Evolutionary conservation across 2,329 filamentous ascomycete genomes (phyloP).

Genomic region (Apiospora pterosperma): DNA sequence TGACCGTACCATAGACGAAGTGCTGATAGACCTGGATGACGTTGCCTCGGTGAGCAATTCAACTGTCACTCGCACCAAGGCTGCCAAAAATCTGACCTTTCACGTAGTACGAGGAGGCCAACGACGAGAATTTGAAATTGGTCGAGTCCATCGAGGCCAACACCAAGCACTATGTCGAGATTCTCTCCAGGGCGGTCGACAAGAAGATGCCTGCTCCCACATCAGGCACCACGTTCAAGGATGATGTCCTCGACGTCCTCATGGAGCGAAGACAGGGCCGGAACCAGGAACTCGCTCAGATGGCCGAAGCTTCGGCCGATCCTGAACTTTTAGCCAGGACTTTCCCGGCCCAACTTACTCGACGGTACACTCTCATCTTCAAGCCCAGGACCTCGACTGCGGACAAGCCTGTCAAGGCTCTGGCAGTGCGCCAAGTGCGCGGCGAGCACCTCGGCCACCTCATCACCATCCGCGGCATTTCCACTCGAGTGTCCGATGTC

Average conservation of each 20-base stretch:
- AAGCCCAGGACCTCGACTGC: slow-evolving; percentile 78
- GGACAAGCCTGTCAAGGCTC: slow-evolving; percentile 58
- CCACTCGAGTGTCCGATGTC: slow-evolving; percentile 93
- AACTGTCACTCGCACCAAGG: slow-evolving; percentile 11
- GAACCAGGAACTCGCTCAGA: slow-evolving; percentile 71
- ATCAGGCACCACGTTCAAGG: slow-evolving; percentile 86
- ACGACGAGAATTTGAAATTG: slow-evolving; percentile 67
- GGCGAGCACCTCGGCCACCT: slow-evolving; percentile 90
- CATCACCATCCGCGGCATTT: slow-evolving; percentile 91
- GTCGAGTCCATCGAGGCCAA: slow-evolving; percentile 86
- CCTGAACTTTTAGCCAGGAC: slow-evolving; percentile 66
- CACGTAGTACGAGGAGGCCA: slow-evolving; percentile 68
- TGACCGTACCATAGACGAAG: slow-evolving; percentile 71
- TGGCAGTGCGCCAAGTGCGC: slow-evolving; percentile 90
- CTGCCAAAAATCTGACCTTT: neutral
- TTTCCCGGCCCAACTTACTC: slow-evolving; percentile 88
- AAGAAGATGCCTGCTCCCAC: slow-evolving; percentile 77
- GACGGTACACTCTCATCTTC: slow-evolving; percentile 93
- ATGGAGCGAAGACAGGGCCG: slow-evolving; percentile 87
- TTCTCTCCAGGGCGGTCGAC: slow-evolving; percentile 85
- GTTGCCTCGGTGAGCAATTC: slow-evolving; percentile 60
- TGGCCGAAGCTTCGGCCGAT: slow-evolving; percentile 64
- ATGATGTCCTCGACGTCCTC: slow-evolving; percentile 94
- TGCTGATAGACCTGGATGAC: slow-evolving; percentile 88
- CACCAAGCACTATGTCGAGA: slow-evolving; percentile 91